These are phyloP conservation scores for Alopecurus myosuroides DNA, from an alignment of 176 grass and related monocot species.

Conservation along the genomic window DNA sequence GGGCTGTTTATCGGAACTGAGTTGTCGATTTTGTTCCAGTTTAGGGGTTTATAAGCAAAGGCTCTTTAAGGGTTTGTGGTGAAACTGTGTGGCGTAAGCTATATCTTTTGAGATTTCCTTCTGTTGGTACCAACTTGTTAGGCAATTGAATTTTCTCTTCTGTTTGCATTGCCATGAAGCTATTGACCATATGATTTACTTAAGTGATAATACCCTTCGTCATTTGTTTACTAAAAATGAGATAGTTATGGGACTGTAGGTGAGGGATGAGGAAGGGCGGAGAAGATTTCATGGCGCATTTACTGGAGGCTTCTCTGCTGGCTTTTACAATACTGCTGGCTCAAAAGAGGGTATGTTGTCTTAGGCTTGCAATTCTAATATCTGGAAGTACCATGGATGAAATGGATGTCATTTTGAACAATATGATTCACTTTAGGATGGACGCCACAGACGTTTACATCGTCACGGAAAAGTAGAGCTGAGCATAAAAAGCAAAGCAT, in stretches of 20 bases:
- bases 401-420: not conserved
- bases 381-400: not conserved
- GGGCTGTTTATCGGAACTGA: not conserved
- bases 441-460: constrained; percentile 83
- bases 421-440: constrained; percentile 57
- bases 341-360: constrained; percentile 74
- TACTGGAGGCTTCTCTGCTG: constrained; percentile 91
- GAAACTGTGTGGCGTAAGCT: not conserved
- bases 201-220: not conserved
- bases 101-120: not conserved
- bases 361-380: not conserved
- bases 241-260: constrained; percentile 34
- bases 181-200: not conserved
- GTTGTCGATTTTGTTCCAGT: not conserved
- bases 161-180: not conserved
- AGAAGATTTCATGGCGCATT: constrained; percentile 98
- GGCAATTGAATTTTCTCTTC: not conserved
- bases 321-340: constrained; percentile 89
- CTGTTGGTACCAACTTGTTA: not conserved
- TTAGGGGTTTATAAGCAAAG: constrained; percentile 3
- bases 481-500: constrained; percentile 83
- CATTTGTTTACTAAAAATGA: not conserved
- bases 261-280: constrained; percentile 91
- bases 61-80: not conserved
- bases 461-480: constrained; percentile 83